Evolutionary conservation across 2,329 filamentous ascomycete genomes (phyloP).

Genomic region (Talaromyces sp.): DNA sequence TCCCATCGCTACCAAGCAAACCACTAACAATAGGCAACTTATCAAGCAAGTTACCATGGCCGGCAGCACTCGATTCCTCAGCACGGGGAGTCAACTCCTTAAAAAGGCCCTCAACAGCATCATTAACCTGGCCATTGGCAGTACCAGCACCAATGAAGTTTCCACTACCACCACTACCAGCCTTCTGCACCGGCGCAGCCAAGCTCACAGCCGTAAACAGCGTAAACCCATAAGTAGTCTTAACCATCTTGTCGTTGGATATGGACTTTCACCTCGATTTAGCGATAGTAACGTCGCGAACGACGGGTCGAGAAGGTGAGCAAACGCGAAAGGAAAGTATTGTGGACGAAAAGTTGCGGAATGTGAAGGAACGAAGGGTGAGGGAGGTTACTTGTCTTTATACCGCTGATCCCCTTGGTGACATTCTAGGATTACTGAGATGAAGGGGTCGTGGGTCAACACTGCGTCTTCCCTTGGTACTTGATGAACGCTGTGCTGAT

Average conservation of each 20-base stretch:
- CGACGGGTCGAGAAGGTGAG: slow-evolving; percentile 12
- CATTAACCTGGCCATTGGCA: slow-evolving; percentile 13
- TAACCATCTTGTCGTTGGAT: slow-evolving; percentile 22
- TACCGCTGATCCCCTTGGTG: slow-evolving; percentile 15
- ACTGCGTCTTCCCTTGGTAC: background rate
- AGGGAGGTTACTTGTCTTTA: slow-evolving; percentile 10
- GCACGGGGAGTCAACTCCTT: slow-evolving; percentile 3
- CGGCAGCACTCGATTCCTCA: background rate
- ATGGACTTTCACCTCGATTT: background rate
- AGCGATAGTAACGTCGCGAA: slow-evolving; percentile 22
- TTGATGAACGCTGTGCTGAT: slow-evolving; percentile 3
- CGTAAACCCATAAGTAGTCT: slow-evolving; percentile 25
- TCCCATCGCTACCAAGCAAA: background rate
- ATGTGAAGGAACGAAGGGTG: slow-evolving; percentile 15
- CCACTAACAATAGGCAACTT: slow-evolving; percentile 3
- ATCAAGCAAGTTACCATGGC: slow-evolving; percentile 10
- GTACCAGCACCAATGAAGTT: slow-evolving; percentile 23
- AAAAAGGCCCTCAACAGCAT: slow-evolving; percentile 9
- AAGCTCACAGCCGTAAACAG: slow-evolving; percentile 28
- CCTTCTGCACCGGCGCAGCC: slow-evolving; percentile 20
- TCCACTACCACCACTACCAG: slow-evolving; percentile 13
- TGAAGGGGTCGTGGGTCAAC: slow-evolving; percentile 17
- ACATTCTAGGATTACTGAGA: slow-evolving; percentile 22
- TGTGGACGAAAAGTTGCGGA: slow-evolving; percentile 16
- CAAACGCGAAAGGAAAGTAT: slow-evolving; percentile 7